Conservation (phyloP, 805 yeast genomes). For the Candida odintsovae region DNA sequence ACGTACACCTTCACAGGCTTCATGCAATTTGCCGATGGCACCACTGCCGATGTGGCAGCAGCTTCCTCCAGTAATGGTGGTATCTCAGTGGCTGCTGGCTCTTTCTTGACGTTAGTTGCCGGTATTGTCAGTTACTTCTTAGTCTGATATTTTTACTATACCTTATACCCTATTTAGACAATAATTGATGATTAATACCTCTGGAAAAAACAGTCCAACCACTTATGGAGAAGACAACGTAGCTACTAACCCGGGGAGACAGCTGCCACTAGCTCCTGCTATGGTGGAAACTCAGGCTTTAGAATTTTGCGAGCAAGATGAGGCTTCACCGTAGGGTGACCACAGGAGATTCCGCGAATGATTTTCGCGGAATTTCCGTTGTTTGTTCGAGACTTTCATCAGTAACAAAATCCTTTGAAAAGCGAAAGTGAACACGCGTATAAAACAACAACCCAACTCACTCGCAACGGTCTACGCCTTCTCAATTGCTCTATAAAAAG, state of each 20-base stretch:
- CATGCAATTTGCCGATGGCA: background rate
- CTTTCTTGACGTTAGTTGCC: conserved; percentile 1
- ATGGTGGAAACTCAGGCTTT: background rate
- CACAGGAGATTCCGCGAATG: background rate
- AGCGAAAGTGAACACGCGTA: conserved; percentile 12
- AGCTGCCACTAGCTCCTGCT: background rate
- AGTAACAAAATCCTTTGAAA: conserved; percentile 2
- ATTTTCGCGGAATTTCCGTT: background rate
- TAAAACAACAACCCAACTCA: background rate
- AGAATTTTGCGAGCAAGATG: too few relatives aligned
- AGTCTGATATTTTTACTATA: background rate
- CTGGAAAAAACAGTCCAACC: too few relatives aligned
- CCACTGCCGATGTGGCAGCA: background rate
- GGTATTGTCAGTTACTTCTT: background rate
- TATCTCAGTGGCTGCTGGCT: background rate
- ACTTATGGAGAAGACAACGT: background rate
- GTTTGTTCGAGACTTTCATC: background rate
- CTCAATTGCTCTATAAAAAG: background rate
- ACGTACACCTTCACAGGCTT: conserved; percentile 1
- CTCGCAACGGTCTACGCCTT: background rate
- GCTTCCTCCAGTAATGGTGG: background rate
- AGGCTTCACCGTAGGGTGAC: background rate
- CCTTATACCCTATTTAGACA: background rate
- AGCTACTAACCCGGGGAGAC: background rate
- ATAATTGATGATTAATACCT: background rate